Evolutionary conservation across 2,329 filamentous ascomycete genomes (phyloP).

Genomic region (Stromatinia cepivora): DNA sequence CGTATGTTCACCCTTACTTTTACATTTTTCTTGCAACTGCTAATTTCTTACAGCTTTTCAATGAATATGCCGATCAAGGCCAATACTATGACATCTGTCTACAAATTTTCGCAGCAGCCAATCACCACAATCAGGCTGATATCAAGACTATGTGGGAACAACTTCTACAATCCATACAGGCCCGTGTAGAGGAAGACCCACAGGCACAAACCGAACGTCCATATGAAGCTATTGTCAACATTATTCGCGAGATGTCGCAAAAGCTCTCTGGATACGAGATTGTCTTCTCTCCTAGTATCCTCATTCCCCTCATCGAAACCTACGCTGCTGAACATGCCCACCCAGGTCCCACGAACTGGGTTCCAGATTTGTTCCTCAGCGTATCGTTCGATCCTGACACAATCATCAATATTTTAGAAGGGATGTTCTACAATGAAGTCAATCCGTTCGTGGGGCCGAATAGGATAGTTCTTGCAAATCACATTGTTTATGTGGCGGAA

Average conservation of each 20-base stretch:
- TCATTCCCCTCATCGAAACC: constrained; percentile 62
- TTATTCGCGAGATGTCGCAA: constrained; percentile 64
- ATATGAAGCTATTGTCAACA: constrained; percentile 68
- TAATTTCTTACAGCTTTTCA: constrained; percentile 68
- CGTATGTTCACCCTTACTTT: constrained; percentile 52
- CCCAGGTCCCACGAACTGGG: constrained; percentile 46
- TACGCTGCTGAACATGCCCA: constrained; percentile 63
- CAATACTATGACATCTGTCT: constrained; percentile 93
- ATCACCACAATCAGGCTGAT: constrained; percentile 84
- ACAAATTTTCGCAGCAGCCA: constrained; percentile 86
- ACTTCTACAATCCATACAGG: constrained; percentile 71
- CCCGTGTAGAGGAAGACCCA: constrained; percentile 42
- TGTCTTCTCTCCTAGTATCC: constrained; percentile 62
- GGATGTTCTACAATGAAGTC: constrained; percentile 67
- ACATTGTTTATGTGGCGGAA: constrained; percentile 61
- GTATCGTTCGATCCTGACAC: constrained; percentile 62
- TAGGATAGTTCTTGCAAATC: constrained; percentile 56
- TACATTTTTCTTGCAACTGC: neutral
- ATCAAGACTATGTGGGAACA: constrained; percentile 84
- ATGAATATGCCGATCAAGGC: constrained; percentile 85
- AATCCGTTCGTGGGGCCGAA: constrained; percentile 61
- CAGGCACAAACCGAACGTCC: constrained; percentile 52
- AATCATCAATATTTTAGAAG: constrained; percentile 62
- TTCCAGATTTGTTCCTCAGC: constrained; percentile 63
- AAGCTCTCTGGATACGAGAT: constrained; percentile 64